Evolutionary conservation across 257 asterid species (phyloP).

Genomic region (Paraleonurus japonicus): DNA sequence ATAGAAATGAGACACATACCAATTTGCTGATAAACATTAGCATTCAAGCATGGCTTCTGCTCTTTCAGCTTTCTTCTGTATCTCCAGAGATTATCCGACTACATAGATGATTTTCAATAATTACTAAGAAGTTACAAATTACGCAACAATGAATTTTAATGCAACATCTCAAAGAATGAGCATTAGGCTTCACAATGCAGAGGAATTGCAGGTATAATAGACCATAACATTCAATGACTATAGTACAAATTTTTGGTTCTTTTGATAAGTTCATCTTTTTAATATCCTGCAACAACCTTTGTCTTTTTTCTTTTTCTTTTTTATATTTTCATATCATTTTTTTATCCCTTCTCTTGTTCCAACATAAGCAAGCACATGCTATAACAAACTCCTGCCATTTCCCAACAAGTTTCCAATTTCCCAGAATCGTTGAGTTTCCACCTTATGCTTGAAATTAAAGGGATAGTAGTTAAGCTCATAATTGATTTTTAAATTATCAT

Average conservation of each 20-base stretch:
- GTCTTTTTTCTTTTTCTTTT: not conserved
- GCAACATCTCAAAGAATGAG: conserved; percentile 1
- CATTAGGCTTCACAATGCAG: not conserved
- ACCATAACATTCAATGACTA: not conserved
- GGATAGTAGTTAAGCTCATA: conserved; percentile 2
- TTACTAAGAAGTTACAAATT: conserved; percentile 6
- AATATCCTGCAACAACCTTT: not conserved
- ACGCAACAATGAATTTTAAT: not conserved
- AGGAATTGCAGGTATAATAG: not conserved
- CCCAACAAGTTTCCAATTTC: conserved; percentile 9
- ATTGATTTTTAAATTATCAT: not conserved
- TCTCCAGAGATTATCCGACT: conserved; percentile 78
- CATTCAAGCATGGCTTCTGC: conserved; percentile 48
- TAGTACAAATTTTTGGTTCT: not conserved
- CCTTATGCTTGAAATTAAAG: conserved; percentile 1
- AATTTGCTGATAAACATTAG: conserved; percentile 31
- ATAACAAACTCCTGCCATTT: not conserved
- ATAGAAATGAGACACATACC: conserved; percentile 31
- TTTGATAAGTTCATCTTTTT: not conserved
- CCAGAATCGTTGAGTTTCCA: conserved; percentile 2
- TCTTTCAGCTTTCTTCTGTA: conserved; percentile 73
- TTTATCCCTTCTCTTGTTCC: not conserved
- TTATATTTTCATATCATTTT: not conserved
- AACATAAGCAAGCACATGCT: conserved; percentile 9
- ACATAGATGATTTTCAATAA: conserved; percentile 26